Evolutionary conservation across 2,329 filamentous ascomycete species (phyloP).

Genomic region (Xylariaceae sp.): DNA sequence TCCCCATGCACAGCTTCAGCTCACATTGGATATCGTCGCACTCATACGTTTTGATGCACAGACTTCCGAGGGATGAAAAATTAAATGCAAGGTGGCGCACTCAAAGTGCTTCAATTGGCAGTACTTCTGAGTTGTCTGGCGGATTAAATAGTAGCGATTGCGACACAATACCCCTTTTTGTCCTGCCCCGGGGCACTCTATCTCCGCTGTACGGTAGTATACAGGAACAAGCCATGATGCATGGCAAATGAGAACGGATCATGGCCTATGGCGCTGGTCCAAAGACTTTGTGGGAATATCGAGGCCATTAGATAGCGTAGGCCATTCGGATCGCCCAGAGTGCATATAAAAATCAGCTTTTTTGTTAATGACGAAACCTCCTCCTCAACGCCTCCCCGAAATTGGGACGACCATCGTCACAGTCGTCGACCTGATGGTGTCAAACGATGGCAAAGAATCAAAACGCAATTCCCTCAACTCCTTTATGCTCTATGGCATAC

Average conservation of each 20-base stretch:
- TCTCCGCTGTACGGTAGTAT: conserved; percentile 24
- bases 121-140: no score
- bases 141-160: conserved; percentile 15
- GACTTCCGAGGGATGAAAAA: no score
- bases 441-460: conserved; percentile 12
- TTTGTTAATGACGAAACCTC: conserved; percentile 13
- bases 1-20: no score
- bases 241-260: neutral
- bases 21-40: no score
- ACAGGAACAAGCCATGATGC: conserved; percentile 12
- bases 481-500: neutral
- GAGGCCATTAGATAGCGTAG: conserved; percentile 18
- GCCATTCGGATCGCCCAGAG: conserved; percentile 6
- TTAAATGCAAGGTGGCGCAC: no score
- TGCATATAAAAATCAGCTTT: conserved; percentile 4
- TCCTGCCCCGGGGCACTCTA: conserved; percentile 26
- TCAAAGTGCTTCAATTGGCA: neutral
- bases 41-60: no score
- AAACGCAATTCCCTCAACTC: conserved; percentile 5
- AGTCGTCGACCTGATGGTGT: neutral
- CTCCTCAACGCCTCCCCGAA: conserved; percentile 13
- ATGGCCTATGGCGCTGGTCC: neutral
- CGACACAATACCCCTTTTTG: conserved; percentile 15
- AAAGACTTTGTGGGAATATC: conserved; percentile 21
- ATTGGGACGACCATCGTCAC: neutral